A percentile compares a stretch with the other conserved stretches of the same genome.
Evolutionary conservation across 2,329 filamentous ascomycete species (phyloP).

Genomic region (Arthrobotrys megalospora): DNA sequence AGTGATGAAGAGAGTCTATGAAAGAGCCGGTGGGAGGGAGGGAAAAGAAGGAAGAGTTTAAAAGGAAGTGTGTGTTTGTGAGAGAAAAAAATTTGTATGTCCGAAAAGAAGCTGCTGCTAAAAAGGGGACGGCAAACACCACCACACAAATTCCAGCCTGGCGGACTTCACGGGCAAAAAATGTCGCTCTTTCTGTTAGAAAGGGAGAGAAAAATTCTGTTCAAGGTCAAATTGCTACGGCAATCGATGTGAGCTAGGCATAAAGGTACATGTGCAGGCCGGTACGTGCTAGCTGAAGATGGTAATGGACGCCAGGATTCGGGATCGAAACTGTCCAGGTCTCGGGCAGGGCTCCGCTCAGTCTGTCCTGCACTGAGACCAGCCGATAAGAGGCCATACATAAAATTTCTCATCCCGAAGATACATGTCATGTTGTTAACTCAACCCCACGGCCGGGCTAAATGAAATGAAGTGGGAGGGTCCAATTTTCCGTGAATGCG

Average conservation of each 20-base stretch:
- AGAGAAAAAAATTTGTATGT: slow-evolving; percentile 59
- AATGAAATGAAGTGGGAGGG: slow-evolving; percentile 42
- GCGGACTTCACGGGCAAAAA: slow-evolving; percentile 22
- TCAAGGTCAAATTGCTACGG: slow-evolving; percentile 19
- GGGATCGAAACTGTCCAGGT: slow-evolving; percentile 12
- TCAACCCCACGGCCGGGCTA: slow-evolving; percentile 58
- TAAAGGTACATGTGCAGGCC: slow-evolving; percentile 45
- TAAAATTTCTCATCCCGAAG: slow-evolving; percentile 59
- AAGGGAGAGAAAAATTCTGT: slow-evolving; percentile 16
- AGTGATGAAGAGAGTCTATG: slow-evolving; percentile 54
- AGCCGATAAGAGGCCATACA: slow-evolving; percentile 49
- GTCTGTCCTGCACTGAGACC: slow-evolving; percentile 1
- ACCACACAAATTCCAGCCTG: slow-evolving; percentile 20
- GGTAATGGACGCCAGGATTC: slow-evolving; percentile 52
- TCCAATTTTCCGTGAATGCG: slow-evolving; percentile 56
- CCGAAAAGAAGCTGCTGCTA: slow-evolving; percentile 45
- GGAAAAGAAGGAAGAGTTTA: slow-evolving; percentile 54
- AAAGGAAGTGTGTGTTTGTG: slow-evolving; percentile 60
- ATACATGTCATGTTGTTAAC: slow-evolving; percentile 13
- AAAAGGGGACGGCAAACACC: slow-evolving; percentile 53
- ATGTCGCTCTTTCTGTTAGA: slow-evolving; percentile 12
- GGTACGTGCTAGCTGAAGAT: slow-evolving; percentile 39
- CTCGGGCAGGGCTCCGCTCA: slow-evolving; percentile 42
- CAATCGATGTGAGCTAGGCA: slow-evolving; percentile 12
- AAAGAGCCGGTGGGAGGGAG: slow-evolving; percentile 40